Base-by-base conservation (phyloP, 495 filamentous ascomycete genomes). In the Jackrogersella multiformis region DNA sequence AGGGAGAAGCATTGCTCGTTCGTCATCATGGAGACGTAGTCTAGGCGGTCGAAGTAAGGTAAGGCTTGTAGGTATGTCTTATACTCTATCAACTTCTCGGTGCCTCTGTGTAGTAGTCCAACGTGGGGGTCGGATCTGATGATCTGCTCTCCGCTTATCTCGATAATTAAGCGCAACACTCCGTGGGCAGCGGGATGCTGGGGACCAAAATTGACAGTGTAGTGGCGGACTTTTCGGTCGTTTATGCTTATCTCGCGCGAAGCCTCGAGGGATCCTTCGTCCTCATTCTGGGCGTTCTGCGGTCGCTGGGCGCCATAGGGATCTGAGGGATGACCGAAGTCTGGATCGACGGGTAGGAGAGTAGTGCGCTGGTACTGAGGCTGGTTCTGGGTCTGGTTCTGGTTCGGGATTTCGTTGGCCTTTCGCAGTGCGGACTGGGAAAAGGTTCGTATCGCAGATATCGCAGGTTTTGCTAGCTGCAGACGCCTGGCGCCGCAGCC, bases 1-100 rank as follows among this genome's bases (percentile, higher is more conserved):
- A 99, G 83, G 10, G 92, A 87, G 77, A 90, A 99, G 73, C 94
- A 97, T 81, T 99, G 96, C 84, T 99, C 96, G 79, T 97, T 97
- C 66, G 95, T 98, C 95, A 98, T 99, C 96, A 99, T 99, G 76
- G 93, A 97, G 58, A 97, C 94, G 78, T 99, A 99, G 78, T 99
- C 96, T 77, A 99, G 82, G 64, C 96, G 91, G 82, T 99, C 96
- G 76, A 99, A 99, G 82, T 99, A 99, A 30, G 96, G 96, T 74
- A 99, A 82, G 56, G 96, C 96, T 78, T 99, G 96, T 71, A 98
- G 88, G 77, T 99, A 99, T 51, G 93, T 97, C 86, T 95, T 96
- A 85, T 99, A 99, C 84, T 99, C 96, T 78, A 97, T 98, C 82
- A 99, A 88, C 87, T 99, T 99, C 85, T 99, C 96, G 57, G 96